Conservation (phyloP, 1,284 basidiomycete genomes). For the Malassezia yamatoensis region DNA sequence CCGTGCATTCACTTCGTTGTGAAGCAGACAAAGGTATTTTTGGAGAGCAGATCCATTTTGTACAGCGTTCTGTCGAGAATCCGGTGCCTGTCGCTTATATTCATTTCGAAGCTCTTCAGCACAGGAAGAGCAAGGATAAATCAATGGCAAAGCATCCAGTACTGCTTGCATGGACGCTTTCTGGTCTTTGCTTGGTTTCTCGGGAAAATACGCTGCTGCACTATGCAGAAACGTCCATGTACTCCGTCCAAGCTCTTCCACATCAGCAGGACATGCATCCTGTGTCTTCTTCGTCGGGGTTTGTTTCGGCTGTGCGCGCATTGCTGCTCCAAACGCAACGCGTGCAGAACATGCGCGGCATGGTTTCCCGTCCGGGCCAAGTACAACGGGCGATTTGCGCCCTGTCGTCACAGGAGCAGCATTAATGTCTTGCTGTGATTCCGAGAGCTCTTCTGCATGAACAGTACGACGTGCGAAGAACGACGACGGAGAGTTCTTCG, state of each 20-base stretch:
- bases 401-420: neutral
- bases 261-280: constrained; percentile 37
- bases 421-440: constrained; percentile 1
- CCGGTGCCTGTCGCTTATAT: constrained; percentile 20
- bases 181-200: constrained; percentile 26
- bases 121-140: constrained; percentile 43
- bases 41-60: constrained; percentile 20
- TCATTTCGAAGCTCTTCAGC: constrained; percentile 33
- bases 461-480: constrained; percentile 10
- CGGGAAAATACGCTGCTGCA: constrained; percentile 42
- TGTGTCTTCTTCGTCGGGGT: neutral
- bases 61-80: constrained; percentile 19
- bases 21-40: constrained; percentile 41
- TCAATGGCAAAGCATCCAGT: constrained; percentile 27
- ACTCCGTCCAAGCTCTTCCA: constrained; percentile 35
- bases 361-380: constrained; percentile 46
- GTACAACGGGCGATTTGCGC: constrained; percentile 22
- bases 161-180: constrained; percentile 31
- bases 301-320: constrained; percentile 21
- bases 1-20: constrained; percentile 43
- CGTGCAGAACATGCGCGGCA: constrained; percentile 44
- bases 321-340: constrained; percentile 36
- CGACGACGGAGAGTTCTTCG: constrained; percentile 5
- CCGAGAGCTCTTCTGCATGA: constrained; percentile 12
- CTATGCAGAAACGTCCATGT: constrained; percentile 44